These are phyloP conservation scores for Filobasidium floriforme DNA, from an alignment of 768 basidiomycete genomes.

Conservation along the genomic window DNA sequence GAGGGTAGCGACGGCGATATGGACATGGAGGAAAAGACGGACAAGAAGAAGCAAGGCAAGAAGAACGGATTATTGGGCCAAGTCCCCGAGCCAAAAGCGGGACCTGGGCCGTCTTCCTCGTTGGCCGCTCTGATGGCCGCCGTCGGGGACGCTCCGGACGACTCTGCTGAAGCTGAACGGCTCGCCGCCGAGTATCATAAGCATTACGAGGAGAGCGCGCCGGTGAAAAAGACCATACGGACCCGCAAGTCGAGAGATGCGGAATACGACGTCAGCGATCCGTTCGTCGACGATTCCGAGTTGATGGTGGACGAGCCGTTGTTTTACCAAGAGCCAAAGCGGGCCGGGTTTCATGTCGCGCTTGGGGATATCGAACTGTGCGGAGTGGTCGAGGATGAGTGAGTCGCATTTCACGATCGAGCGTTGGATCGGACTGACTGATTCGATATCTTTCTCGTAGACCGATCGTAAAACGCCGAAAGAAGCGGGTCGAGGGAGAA, in stretches of 20 bases:
- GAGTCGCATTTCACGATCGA: background rate
- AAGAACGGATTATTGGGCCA: background rate
- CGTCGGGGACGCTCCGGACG: background rate
- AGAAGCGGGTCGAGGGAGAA: background rate
- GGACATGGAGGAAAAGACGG: background rate
- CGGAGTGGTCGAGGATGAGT: background rate
- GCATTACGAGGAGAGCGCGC: background rate
- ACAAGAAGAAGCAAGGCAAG: constrained; percentile 8
- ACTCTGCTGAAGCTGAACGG: constrained; percentile 13
- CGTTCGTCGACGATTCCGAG: constrained; percentile 97
- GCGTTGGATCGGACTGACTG: no score
- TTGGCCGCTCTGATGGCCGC: constrained; percentile 11
- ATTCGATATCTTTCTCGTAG: no score
- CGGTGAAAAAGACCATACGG: constrained; percentile 9
- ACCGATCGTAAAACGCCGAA: background rate
- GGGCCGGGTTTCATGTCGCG: constrained; percentile 73
- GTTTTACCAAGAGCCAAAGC: constrained; percentile 82
- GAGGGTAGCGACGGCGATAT: constrained; percentile 8
- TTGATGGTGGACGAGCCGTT: constrained; percentile 81
- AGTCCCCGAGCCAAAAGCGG: background rate
- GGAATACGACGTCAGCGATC: constrained; percentile 85
- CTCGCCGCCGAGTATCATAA: constrained; percentile 18
- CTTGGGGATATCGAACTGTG: constrained; percentile 72
- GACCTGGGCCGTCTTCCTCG: background rate
- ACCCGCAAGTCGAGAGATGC: constrained; percentile 47